phyloP scores from a whole-genome alignment of 169 alveolate species.

The Plasmodium cynomolgi region DNA sequence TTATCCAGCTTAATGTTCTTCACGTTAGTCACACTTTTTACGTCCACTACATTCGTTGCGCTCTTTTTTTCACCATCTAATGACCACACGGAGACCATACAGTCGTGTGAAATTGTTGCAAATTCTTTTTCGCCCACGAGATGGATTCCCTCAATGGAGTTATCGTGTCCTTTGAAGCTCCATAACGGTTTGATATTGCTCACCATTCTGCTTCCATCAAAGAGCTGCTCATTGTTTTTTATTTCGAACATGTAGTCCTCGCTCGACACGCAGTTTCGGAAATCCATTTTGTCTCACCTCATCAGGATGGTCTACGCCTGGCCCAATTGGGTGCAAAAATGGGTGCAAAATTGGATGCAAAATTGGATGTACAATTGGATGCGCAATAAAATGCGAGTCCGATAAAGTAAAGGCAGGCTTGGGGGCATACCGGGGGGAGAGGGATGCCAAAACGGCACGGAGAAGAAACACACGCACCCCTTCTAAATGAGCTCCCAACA shows the following conservation, averaged over 20 bases:
- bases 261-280: conserved; percentile 40
- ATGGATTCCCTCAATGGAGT: conserved; percentile 59
- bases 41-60: neutral
- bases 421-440: neutral
- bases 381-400: neutral
- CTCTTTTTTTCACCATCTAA: neutral
- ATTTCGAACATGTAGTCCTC: conserved; percentile 65
- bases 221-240: conserved; percentile 46
- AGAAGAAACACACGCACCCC: neutral
- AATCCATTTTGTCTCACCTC: conserved; percentile 5
- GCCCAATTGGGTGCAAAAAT: no score
- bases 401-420: neutral
- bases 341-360: no score
- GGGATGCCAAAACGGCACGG: neutral
- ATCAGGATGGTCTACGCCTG: neutral
- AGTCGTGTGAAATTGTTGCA: conserved; percentile 44
- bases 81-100: conserved; percentile 26
- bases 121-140: conserved; percentile 12
- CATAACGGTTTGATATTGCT: conserved; percentile 42
- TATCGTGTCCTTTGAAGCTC: conserved; percentile 63
- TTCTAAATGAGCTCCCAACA: neutral
- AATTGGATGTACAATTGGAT: no score
- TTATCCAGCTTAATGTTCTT: conserved; percentile 24
- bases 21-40: neutral
- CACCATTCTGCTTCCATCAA: neutral